phyloP scores from a whole-genome alignment of 2,329 filamentous ascomycete species.

The Mycosphaerella arachidis region DNA sequence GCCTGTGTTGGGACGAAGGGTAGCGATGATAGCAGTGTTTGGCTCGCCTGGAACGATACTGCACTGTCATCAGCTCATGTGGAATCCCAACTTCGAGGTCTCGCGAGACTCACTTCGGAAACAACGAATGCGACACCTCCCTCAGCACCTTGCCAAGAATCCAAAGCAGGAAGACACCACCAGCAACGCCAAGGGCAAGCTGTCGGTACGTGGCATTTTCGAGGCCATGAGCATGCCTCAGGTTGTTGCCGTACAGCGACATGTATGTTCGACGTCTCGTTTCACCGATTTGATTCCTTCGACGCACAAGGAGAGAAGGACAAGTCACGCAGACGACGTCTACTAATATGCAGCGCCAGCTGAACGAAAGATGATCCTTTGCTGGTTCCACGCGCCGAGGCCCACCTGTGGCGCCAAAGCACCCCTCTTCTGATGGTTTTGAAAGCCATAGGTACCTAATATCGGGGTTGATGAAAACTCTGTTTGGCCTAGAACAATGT shows the following conservation, averaged over 20 bases:
- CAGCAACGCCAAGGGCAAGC: neutral
- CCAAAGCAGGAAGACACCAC: neutral
- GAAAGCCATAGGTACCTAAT: no score
- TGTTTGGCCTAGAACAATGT: neutral
- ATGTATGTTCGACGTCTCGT: neutral
- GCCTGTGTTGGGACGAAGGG: constrained; percentile 6
- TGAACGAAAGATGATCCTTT: neutral
- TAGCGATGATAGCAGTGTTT: constrained; percentile 14
- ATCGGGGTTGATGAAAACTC: neutral
- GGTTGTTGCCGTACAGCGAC: neutral
- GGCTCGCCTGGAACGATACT: constrained; percentile 16
- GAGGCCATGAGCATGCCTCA: neutral
- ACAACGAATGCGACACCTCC: constrained; percentile 2
- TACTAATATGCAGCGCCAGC: neutral
- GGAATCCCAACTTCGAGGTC: neutral
- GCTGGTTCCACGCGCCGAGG: neutral
- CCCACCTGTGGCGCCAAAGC: neutral
- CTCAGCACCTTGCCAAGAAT: constrained; percentile 1
- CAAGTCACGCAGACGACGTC: no score
- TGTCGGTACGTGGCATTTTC: constrained; percentile 1
- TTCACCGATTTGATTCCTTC: neutral
- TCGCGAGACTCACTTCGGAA: neutral
- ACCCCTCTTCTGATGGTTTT: neutral
- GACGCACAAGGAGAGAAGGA: neutral
- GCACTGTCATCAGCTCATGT: neutral